Percentiles rank a stretch among this genome's conserved stretches.
phyloP scores from a whole-genome alignment of 768 basidiomycete genomes.

The Tulasnella sp. region DNA sequence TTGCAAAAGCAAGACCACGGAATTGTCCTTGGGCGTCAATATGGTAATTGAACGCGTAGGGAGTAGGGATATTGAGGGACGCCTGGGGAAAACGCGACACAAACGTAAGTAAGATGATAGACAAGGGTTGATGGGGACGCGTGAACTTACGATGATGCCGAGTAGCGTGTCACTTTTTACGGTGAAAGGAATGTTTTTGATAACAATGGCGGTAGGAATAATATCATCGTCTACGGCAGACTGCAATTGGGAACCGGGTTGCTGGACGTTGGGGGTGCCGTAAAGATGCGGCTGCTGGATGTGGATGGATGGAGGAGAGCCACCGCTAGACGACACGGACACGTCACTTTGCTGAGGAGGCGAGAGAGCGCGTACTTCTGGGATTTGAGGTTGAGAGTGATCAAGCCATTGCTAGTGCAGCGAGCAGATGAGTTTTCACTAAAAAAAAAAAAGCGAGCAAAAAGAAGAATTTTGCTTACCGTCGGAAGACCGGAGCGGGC shows the following conservation, averaged over 20 bases:
- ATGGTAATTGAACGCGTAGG: conserved; percentile 99
- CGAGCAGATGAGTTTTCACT: conserved; percentile 21
- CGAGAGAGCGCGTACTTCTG: conserved; percentile 64
- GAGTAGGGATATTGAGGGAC: conserved; percentile 85
- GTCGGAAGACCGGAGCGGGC: conserved; percentile 57
- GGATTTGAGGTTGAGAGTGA: conserved; percentile 28
- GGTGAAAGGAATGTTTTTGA: conserved; percentile 99
- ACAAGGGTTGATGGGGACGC: neutral
- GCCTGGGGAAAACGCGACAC: conserved; percentile 35
- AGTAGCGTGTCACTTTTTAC: conserved; percentile 93
- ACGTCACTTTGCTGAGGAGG: conserved; percentile 72
- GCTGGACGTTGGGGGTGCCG: conserved; percentile 32
- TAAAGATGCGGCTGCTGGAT: conserved; percentile 23
- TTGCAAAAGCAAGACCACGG: conserved; percentile 95
- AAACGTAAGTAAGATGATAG: conserved; percentile 12
- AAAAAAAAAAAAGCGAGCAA: conserved; percentile 15
- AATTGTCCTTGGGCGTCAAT: conserved; percentile 93
- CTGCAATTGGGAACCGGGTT: conserved; percentile 22
- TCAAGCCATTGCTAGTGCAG: conserved; percentile 72
- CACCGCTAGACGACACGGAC: conserved; percentile 77
- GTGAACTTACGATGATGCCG: conserved; percentile 74
- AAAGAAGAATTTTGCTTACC: conserved; percentile 34
- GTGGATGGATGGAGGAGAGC: conserved; percentile 48
- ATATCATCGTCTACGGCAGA: conserved; percentile 48
- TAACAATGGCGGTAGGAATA: conserved; percentile 98